Evolutionary conservation across 495 filamentous ascomycete genomes (phyloP).

Genomic region (Opeltia flavorubescens): DNA sequence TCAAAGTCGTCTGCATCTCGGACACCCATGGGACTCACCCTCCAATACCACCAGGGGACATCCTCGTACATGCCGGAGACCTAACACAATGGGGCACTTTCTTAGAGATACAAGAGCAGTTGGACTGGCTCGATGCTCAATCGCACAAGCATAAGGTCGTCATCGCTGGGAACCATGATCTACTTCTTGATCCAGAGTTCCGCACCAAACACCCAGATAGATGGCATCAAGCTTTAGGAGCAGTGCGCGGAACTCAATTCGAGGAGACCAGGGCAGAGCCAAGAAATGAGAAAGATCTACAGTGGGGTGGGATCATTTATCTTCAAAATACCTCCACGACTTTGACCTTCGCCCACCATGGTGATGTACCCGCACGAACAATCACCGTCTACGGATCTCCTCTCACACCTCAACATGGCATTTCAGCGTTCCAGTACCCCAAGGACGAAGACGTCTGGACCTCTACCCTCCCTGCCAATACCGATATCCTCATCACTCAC

Average conservation of each 20-base stretch:
- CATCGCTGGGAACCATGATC: slow-evolving; percentile 65
- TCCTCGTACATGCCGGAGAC: slow-evolving; percentile 68
- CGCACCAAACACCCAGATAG: not conserved
- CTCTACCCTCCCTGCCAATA: slow-evolving; percentile 40
- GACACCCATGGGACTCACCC: slow-evolving; percentile 55
- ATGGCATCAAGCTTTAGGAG: not conserved
- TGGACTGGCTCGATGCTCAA: slow-evolving; percentile 50
- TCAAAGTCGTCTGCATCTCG: slow-evolving; percentile 50
- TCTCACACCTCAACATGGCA: slow-evolving; percentile 35
- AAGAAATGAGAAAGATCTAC: not conserved
- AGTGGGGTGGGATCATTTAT: slow-evolving; percentile 33
- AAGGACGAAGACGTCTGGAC: slow-evolving; percentile 17
- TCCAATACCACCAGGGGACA: slow-evolving; percentile 50
- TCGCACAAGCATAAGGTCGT: slow-evolving; percentile 53
- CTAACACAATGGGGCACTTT: slow-evolving; percentile 46
- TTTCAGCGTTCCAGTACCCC: slow-evolving; percentile 34
- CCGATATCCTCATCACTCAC: slow-evolving; percentile 68
- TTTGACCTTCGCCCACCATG: slow-evolving; percentile 33
- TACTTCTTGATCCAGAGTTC: slow-evolving; percentile 37
- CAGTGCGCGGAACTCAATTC: not conserved
- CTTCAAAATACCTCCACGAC: slow-evolving; percentile 31
- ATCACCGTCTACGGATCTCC: slow-evolving; percentile 41
- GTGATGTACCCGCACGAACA: too few relatives aligned
- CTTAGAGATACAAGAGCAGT: slow-evolving; percentile 41
- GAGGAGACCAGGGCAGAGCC: not conserved